Percentiles rank a stretch among this genome's conserved stretches.
These are phyloP conservation scores for Sphagnum fallax DNA, from an alignment of 228 moss, liverwort and hornwort species.

Conservation along the genomic window DNA sequence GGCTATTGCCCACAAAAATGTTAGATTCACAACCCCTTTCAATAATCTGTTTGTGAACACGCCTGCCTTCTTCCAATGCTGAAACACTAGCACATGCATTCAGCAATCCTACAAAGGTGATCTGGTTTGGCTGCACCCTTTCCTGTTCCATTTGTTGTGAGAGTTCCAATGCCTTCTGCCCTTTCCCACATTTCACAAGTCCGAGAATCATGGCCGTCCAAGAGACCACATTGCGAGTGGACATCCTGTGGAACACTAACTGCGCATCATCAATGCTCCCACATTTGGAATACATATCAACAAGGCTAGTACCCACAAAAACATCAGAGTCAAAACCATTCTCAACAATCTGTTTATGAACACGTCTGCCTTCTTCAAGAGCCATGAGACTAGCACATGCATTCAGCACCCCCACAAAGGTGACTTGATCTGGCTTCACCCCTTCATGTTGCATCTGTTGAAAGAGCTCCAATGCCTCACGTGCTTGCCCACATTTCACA, in stretches of 20 bases:
- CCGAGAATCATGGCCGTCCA: slow-evolving; percentile 4
- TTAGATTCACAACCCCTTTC: background rate
- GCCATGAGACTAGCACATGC: slow-evolving; percentile 28
- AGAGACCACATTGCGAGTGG: background rate
- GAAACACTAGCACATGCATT: background rate
- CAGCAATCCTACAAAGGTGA: background rate
- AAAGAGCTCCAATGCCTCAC: slow-evolving; percentile 22
- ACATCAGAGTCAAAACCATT: slow-evolving; percentile 11
- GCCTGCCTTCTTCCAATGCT: background rate
- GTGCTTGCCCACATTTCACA: background rate
- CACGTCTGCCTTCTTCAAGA: slow-evolving; percentile 12
- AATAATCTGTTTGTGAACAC: background rate
- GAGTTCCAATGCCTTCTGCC: slow-evolving; percentile 5
- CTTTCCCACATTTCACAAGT: slow-evolving; percentile 2
- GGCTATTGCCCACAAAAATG: background rate
- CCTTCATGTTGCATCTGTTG: slow-evolving; percentile 23
- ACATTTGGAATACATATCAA: slow-evolving; percentile 11
- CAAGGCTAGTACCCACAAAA: slow-evolving; percentile 13
- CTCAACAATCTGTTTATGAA: slow-evolving; percentile 16
- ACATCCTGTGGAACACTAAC: background rate
- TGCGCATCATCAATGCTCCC: slow-evolving; percentile 3
- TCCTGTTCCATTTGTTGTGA: background rate
- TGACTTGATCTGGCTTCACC: slow-evolving; percentile 18
- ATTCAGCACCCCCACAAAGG: slow-evolving; percentile 27
- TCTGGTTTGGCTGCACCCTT: background rate